These are phyloP conservation scores for Elsinoe arachidis DNA, from an alignment of 2,329 filamentous ascomycete genomes.

Conservation along the genomic window DNA sequence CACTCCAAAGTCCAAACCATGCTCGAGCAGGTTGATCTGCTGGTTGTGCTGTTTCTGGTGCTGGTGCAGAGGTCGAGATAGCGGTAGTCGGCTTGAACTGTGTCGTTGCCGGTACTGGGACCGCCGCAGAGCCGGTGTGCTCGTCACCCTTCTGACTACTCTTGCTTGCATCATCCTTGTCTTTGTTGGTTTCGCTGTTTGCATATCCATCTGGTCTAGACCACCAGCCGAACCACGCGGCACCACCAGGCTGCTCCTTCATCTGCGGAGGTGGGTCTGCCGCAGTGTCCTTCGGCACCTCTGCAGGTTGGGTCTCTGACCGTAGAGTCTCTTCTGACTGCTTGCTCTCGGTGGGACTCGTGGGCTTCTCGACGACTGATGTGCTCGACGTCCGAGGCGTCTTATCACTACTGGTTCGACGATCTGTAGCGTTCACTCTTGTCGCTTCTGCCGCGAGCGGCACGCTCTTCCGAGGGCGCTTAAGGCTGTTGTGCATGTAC, in stretches of 20 bases:
- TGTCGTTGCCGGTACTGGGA: slow-evolving; percentile 13
- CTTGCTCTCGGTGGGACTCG: slow-evolving; percentile 2
- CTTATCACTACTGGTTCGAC: slow-evolving; percentile 20
- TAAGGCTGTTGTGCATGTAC: slow-evolving; percentile 16
- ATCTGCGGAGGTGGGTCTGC: slow-evolving; percentile 7
- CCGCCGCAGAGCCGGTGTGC: background rate
- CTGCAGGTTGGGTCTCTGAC: slow-evolving; percentile 7
- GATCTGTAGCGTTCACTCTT: slow-evolving; percentile 35
- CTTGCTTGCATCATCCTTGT: slow-evolving; percentile 22
- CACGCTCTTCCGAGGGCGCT: slow-evolving; percentile 34
- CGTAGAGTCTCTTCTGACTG: slow-evolving; percentile 4
- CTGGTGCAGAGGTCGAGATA: background rate
- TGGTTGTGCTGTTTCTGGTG: slow-evolving; percentile 16
- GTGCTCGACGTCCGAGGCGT: background rate
- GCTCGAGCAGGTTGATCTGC: slow-evolving; percentile 24
- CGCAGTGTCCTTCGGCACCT: slow-evolving; percentile 14
- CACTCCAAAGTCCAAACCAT: slow-evolving; percentile 45
- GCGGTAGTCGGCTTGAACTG: background rate
- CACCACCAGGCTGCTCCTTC: slow-evolving; percentile 20
- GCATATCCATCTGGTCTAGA: slow-evolving; percentile 40
- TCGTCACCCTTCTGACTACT: background rate
- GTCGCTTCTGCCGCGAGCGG: slow-evolving; percentile 38
- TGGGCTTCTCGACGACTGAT: background rate
- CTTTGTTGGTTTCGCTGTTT: slow-evolving; percentile 27
- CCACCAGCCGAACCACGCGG: slow-evolving; percentile 42